Conservation (phyloP, 169 alveolate genomes). For the Eimeria sp. region DNA sequence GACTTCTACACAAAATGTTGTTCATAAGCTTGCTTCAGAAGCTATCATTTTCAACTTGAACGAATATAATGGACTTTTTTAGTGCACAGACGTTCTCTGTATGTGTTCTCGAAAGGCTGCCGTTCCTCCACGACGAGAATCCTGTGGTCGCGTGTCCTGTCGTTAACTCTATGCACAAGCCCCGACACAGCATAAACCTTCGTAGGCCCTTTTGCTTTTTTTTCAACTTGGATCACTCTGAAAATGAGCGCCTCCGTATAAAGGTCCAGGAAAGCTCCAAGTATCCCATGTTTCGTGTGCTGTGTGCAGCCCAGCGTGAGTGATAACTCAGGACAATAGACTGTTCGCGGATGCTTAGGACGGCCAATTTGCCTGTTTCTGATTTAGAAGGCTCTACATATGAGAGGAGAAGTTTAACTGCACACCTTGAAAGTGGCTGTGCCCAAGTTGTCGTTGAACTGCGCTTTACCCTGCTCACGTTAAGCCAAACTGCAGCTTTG, state of each 20-base stretch:
- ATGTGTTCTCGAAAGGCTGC: not conserved
- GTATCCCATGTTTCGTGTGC: not conserved
- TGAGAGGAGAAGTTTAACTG: too few species aligned
- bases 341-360: not conserved
- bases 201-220: not conserved
- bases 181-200: not conserved
- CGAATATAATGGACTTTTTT: not conserved
- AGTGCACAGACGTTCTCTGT: not conserved
- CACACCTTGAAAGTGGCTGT: not conserved
- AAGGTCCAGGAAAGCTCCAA: not conserved
- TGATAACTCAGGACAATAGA: not conserved
- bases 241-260: not conserved
- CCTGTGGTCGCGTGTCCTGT: conserved; percentile 7
- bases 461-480: not conserved
- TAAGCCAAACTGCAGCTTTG: not conserved
- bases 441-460: not conserved
- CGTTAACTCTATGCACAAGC: not conserved
- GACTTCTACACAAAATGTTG: not conserved
- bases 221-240: not conserved
- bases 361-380: not conserved
- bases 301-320: not conserved
- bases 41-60: not conserved
- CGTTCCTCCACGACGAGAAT: not conserved
- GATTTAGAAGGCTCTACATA: too few species aligned
- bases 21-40: not conserved